Evolutionary conservation across 2,329 filamentous ascomycete genomes (phyloP).

Genomic region (Cylindrodendrum hubeiense): DNA sequence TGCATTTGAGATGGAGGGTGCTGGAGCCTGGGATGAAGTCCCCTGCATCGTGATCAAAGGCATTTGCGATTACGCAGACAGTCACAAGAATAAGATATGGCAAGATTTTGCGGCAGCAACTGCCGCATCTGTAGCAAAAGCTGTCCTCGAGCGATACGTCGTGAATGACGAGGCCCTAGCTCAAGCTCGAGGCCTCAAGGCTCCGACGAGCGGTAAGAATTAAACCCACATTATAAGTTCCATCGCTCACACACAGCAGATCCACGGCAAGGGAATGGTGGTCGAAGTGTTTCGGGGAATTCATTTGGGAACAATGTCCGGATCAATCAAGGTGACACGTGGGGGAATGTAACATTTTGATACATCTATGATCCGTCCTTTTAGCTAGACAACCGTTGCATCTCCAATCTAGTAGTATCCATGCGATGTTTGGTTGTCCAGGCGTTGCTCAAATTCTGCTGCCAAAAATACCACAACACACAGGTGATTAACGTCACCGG

Average conservation of each 20-base stretch:
- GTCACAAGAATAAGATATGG: constrained; percentile 22
- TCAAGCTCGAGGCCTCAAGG: background rate
- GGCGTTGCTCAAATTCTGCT: background rate
- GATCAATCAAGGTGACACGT: background rate
- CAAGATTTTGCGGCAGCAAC: constrained; percentile 17
- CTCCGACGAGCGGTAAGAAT: background rate
- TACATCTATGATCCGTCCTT: background rate
- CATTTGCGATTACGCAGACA: constrained; percentile 18
- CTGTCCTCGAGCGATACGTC: background rate
- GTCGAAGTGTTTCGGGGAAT: background rate
- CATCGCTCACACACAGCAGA: background rate
- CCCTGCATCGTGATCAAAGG: constrained; percentile 19
- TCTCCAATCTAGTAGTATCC: background rate
- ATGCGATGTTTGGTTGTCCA: background rate
- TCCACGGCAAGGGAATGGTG: background rate
- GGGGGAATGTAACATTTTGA: background rate
- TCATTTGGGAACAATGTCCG: background rate
- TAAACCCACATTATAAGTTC: background rate
- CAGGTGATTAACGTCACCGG: constrained; percentile 44
- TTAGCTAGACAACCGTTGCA: background rate
- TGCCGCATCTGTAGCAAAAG: constrained; percentile 4
- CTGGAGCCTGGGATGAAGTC: constrained; percentile 3
- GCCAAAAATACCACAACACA: constrained; percentile 36
- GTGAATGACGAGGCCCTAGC: background rate
- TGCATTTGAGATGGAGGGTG: constrained; percentile 23